phyloP scores from a whole-genome alignment of 305 asterid species.

The Rubia tinctorum region DNA sequence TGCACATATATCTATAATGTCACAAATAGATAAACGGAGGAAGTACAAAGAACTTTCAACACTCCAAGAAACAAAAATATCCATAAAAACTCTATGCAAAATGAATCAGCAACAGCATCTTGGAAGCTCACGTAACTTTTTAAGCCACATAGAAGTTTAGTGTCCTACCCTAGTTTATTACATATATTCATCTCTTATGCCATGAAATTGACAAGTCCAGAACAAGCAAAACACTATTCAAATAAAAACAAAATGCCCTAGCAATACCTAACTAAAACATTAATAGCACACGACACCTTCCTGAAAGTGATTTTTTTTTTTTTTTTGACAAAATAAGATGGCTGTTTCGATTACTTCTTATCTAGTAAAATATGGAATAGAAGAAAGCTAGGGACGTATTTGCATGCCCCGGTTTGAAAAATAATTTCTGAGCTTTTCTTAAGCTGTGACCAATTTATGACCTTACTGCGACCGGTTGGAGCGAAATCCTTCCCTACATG shows the following conservation, averaged over 20 bases:
- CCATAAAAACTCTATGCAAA: background rate
- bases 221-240: too few species aligned
- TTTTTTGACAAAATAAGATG: too few species aligned
- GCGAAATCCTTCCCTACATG: background rate
- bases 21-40: too few species aligned
- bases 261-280: background rate
- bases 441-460: too few species aligned
- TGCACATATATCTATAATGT: too few species aligned
- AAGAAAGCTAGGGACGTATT: too few species aligned
- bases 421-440: too few species aligned
- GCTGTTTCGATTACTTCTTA: too few species aligned
- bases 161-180: background rate
- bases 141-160: background rate
- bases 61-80: background rate
- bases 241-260: background rate
- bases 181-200: background rate
- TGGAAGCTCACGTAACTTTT: background rate
- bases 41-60: background rate
- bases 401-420: too few species aligned
- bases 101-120: background rate
- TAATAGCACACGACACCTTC: background rate
- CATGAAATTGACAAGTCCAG: background rate
- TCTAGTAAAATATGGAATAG: too few species aligned
- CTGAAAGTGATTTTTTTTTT: background rate
- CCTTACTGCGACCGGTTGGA: background rate